Base-by-base conservation (phyloP, 2,329 filamentous ascomycete species). In the Stagonosporopsis vannaccii region DNA sequence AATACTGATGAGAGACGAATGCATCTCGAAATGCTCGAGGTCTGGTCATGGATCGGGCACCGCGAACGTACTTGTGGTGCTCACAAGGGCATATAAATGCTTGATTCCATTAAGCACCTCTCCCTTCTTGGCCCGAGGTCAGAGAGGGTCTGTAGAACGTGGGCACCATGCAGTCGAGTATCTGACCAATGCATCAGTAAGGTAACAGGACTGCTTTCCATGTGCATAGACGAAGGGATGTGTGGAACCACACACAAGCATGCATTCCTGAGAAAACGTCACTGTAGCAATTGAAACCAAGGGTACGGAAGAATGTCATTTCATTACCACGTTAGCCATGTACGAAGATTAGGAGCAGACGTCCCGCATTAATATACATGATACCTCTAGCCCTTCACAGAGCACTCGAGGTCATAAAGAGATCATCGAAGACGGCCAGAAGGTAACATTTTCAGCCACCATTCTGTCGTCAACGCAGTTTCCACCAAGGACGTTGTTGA, bases 321-420 rank as follows among this genome's bases (percentile, higher is more conserved):
- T 52, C 48, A 51, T 58, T 52, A 53, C 44, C 55, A 36, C 49
- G 39, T 52, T 49, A 49, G 28, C 39, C 26, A 53, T 43, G 33
- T 49, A 40, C 36, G 26, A 36, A 39, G 30, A 45, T 36, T 47
- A 20, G n/a, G 36, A 33, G 26, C 33, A 43, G 5, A 30, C 40
- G 12, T 48, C 36, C 47, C 26, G 42, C 42, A 47, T 25, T 51
- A 51, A 47, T 56, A 23, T 51, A 56, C 48, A 56, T 42, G 19
- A 42, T 43, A 5, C 36, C 53, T 43, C 25, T 39, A 35, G 47
- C 43, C 43, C 53, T 33, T 36, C 9, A n/a, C 7, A 32, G 42
- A 51, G 30, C 23, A 26, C 19, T 30, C 41, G 20, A 44, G 39
- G 40, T 39, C 47, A 23, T 48, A 43, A 35, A 43, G 15, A 37